Conservation (phyloP, 1,139 yeast species). For the Pichia sp. region DNA sequence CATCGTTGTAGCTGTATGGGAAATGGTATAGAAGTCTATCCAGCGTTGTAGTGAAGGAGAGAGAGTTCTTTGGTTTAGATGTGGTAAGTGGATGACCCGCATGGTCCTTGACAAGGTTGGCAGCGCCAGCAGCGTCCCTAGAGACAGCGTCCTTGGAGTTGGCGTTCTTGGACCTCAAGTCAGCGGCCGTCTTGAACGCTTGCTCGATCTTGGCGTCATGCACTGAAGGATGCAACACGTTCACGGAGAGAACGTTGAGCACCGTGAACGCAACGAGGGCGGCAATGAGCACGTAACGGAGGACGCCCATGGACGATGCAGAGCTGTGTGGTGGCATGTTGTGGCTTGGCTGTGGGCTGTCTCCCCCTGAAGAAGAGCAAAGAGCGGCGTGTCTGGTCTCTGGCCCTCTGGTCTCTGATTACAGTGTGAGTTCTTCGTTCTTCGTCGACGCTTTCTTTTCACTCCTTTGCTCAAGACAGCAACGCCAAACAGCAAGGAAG, state of each 20-base stretch:
- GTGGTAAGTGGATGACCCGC: slow-evolving; percentile 4
- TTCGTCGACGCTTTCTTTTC: no score
- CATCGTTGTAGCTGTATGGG: slow-evolving; percentile 52
- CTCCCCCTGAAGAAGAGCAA: no score
- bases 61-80: slow-evolving; percentile 21
- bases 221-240: slow-evolving; percentile 4
- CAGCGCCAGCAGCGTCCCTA: no score
- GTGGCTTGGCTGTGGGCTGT: no score
- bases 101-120: slow-evolving; percentile 8
- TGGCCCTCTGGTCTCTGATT: no score
- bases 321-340: no score
- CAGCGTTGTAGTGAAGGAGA: slow-evolving; percentile 29
- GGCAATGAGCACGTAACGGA: slow-evolving; percentile 3
- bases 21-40: slow-evolving; percentile 46
- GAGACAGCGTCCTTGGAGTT: slow-evolving; percentile 1
- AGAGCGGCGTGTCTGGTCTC: no score
- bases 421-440: no score
- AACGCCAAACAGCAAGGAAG: no score
- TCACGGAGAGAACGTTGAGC: slow-evolving; percentile 9
- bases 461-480: no score
- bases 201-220: slow-evolving; percentile 9
- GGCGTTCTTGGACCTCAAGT: neutral
- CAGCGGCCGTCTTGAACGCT: slow-evolving; percentile 7
- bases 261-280: slow-evolving; percentile 7
- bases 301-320: neutral